Evolutionary conservation across 192 early-diverging fungal genomes (phyloP).

Genomic region (Pecoramyces ruminantium): DNA sequence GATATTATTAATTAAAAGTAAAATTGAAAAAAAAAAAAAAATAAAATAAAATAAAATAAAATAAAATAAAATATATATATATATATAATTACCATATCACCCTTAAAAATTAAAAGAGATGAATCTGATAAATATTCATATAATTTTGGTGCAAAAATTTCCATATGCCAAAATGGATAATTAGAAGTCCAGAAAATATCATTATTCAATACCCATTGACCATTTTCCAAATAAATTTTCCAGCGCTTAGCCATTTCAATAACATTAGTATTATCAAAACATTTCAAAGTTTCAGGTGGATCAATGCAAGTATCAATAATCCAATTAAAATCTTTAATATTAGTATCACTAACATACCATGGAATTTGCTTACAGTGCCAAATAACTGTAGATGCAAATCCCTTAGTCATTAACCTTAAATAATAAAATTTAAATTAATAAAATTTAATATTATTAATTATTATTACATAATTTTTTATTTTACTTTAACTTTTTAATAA

Average conservation of each 20-base stretch:
- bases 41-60: not conserved
- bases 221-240: conserved; percentile 38
- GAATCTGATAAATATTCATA: conserved; percentile 32
- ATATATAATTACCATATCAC: conserved; percentile 39
- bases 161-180: conserved; percentile 63
- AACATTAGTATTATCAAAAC: conserved; percentile 19
- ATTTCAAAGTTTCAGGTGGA: not conserved
- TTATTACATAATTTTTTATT: too few relatives aligned
- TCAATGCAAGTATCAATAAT: conserved; percentile 7
- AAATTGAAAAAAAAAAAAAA: not conserved
- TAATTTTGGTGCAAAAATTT: conserved; percentile 40
- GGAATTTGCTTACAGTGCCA: conserved; percentile 80
- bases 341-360: conserved; percentile 97
- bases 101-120: conserved; percentile 75
- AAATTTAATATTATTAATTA: too few relatives aligned
- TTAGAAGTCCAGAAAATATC: conserved; percentile 80
- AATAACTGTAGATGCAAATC: conserved; percentile 42
- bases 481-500: too few relatives aligned
- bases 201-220: conserved; percentile 44
- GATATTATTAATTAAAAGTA: not conserved
- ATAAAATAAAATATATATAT: conserved; percentile 1
- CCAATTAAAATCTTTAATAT: conserved; percentile 61
- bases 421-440: too few relatives aligned
- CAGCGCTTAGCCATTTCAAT: conserved; percentile 38
- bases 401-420: not conserved